Evolutionary conservation across 73 alveolate species (phyloP), one percentile per base, ranked within the genome.

Genomic region (Paramecium sexaurelia): DNA sequence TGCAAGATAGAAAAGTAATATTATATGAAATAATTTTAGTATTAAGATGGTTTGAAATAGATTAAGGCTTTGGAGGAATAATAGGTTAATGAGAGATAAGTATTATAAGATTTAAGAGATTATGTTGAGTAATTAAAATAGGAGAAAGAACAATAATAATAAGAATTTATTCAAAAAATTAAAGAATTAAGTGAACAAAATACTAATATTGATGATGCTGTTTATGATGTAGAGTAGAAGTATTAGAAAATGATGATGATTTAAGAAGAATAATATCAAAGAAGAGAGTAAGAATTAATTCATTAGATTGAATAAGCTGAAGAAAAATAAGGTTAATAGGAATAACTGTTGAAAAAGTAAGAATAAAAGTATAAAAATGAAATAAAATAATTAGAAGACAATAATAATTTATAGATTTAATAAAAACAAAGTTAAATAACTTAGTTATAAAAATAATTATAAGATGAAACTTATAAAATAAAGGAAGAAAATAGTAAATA

Each of bases 201-300:
- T 17, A 61, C 45, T 40, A 37, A 78, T 5, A 43, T 78, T 22
- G 73, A 78, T 78, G 55, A 78, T 78, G 71, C 55, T 11, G 73
- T 78, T 40, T 6, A 41, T 17, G 73, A 78, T 78, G 55, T 61
- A 8, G 90, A 78, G 19, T 24, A 39, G 9, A 78, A 41, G 55
- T 78, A 20, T 33, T 5, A 40, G 19, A 37, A 45, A n/a, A 22
- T 78, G 55, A 78, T 78, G 73, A 43, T 43, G 73, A 39, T 78
- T 40, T 11, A 78, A 22, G 90, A 78, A 24, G 90, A 78, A 26
- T 19, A 78, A 78, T 78, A 41, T 40, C 8, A 78, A 78, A 39
- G 24, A 39, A 78, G 27, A 33, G 75, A 78, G 17, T 78, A 78
- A 45, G 90, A 78, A 37, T 40, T 78, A 9, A 41, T 78, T 2